phyloP scores from a whole-genome alignment of 345 rosid genomes.

The Angophora floribunda region DNA sequence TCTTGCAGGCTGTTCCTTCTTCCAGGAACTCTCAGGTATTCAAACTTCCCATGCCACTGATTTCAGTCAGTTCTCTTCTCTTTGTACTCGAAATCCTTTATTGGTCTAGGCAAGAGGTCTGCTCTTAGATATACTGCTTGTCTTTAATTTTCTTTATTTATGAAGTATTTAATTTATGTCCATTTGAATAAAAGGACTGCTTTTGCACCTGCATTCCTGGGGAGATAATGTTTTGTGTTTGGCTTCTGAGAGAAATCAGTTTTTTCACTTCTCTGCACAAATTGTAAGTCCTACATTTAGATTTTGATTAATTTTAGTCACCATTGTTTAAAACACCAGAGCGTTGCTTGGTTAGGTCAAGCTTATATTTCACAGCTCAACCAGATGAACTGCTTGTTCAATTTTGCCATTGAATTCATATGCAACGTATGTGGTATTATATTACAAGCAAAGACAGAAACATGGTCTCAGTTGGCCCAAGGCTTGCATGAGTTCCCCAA shows the following conservation, averaged over 20 bases:
- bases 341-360: background rate
- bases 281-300: background rate
- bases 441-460: background rate
- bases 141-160: background rate
- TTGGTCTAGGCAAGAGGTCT: background rate
- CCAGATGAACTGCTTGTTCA: background rate
- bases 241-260: background rate
- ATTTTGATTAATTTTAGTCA: background rate
- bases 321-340: background rate
- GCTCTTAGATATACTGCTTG: background rate
- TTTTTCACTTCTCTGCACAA: background rate
- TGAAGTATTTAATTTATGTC: background rate
- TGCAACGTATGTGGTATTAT: background rate
- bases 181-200: background rate
- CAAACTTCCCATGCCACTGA: background rate
- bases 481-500: background rate
- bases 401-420: background rate
- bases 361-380: background rate
- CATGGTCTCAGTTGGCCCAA: background rate
- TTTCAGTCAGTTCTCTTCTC: background rate
- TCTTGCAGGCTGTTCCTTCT: conserved; percentile 40
- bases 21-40: conserved; percentile 22
- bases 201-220: background rate
- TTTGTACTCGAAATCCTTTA: background rate
- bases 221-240: background rate